Conservation (phyloP, 208 protist species). For the Trichomonas vaginalis region DNA sequence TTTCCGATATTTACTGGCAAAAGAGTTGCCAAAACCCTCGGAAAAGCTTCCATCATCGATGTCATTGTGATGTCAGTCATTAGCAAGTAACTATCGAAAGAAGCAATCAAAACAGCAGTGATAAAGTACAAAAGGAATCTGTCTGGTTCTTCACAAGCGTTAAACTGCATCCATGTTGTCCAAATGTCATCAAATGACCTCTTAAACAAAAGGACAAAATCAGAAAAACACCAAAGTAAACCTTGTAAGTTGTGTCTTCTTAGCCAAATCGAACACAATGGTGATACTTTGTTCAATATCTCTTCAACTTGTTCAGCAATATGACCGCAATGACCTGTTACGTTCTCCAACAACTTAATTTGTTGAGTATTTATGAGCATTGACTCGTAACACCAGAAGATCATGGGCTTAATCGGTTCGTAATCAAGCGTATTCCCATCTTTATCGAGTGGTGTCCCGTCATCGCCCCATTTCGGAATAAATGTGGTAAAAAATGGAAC, state of each 20-base stretch:
- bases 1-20: not conserved
- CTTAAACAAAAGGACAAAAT: constrained; percentile 9
- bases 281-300: not conserved
- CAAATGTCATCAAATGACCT: not conserved
- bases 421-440: not conserved
- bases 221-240: not conserved
- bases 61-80: not conserved
- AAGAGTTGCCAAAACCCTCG: not conserved
- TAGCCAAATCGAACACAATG: not conserved
- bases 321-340: not conserved
- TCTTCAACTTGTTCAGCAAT: not conserved
- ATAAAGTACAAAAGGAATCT: not conserved
- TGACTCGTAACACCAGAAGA: constrained; percentile 8
- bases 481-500: not conserved
- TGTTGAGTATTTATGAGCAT: not conserved
- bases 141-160: not conserved
- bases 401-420: not conserved
- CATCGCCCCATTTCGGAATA: not conserved
- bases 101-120: not conserved
- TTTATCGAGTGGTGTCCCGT: not conserved
- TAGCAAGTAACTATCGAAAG: not conserved
- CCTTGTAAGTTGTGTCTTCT: not conserved
- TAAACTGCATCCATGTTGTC: not conserved
- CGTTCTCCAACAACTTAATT: not conserved
- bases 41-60: not conserved